Base-by-base conservation (phyloP, 2,329 filamentous ascomycete genomes). In the Aspergillus proliferans region DNA sequence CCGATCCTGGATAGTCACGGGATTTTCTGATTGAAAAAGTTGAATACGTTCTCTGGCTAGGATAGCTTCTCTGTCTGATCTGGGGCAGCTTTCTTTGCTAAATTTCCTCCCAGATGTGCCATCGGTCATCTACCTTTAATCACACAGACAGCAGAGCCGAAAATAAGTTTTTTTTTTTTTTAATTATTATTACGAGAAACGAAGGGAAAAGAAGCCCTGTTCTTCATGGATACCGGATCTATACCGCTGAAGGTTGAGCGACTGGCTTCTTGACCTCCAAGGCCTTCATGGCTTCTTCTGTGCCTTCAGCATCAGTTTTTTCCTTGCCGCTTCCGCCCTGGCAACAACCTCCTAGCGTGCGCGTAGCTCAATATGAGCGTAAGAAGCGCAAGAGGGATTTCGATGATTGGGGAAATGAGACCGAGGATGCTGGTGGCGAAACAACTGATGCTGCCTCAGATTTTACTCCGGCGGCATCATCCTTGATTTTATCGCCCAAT, bases 281-380 rank as follows among this genome's bases (percentile, higher is more conserved):
- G 44, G 19, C 19, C 44, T 57, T 42, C n/a, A 43, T 45, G 30
- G 43, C 26, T 36, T 45, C 52, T 49, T 57, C 57, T 47, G 47
- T 51, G 44, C 62, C 62, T 47, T 61, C 61, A 30, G 62, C 66
- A 43, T 68, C 67, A 8, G 55, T 57, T 21, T 72, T 71, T 52
- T 66, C 67, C 21, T 57, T 71, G 49, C 69, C 69, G 44, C 59
- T 72, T 24, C 58, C 64, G 6, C 51, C 56, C 48, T 71, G 66
- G 65, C 62, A 66, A 47, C 68, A 69, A 53, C 62, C 65, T 15
- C 46, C 53, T 6, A 69, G 65, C 50, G 56, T 59, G 49, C 69
- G 69, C n/a, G 56, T 61, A 10, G 57, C 63, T 49, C 61, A 58
- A 48, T 71, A 68, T 59, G 68, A 69, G 50, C 56, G 56, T 18